A percentile compares a stretch with the other conserved stretches of the same genome.
Conservation (phyloP, 139 green algal species). For the Tetradesmus lagerheimii region DNA sequence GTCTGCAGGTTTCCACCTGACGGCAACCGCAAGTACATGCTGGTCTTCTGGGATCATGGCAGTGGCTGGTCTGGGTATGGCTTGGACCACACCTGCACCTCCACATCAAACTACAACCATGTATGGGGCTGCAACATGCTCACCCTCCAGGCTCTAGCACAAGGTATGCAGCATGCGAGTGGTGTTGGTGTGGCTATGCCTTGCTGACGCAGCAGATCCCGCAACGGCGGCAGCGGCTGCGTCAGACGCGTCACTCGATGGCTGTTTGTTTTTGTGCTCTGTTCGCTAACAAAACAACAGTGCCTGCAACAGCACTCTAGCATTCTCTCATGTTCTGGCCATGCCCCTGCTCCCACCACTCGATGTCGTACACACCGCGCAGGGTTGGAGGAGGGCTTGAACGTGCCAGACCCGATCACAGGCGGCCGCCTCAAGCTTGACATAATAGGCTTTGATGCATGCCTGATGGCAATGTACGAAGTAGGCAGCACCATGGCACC, state of each 20-base stretch:
- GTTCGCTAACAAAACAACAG: neutral
- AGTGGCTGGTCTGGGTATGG: slow-evolving; percentile 61
- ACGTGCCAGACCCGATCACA: neutral
- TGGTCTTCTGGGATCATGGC: slow-evolving; percentile 64
- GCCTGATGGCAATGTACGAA: slow-evolving; percentile 64
- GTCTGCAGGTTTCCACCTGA: slow-evolving; percentile 22
- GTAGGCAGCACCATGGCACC: slow-evolving; percentile 31
- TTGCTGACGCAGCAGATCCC: neutral
- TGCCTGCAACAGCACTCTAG: neutral
- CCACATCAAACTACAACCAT: neutral
- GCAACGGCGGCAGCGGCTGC: neutral
- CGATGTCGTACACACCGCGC: neutral
- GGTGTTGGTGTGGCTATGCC: neutral
- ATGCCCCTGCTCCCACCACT: too few species aligned
- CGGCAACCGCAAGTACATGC: slow-evolving; percentile 49
- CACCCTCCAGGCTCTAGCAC: slow-evolving; percentile 31
- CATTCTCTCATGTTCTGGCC: too few species aligned
- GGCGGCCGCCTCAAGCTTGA: slow-evolving; percentile 49
- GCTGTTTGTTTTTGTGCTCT: too few species aligned
- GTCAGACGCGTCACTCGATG: neutral
- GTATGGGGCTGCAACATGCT: slow-evolving; percentile 46
- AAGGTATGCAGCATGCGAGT: neutral
- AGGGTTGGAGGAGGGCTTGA: slow-evolving; percentile 31
- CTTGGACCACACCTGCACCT: slow-evolving; percentile 55
- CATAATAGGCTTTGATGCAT: slow-evolving; percentile 69